Conservation (phyloP, 106 monocot genomes). For the Dendrobium chrysotoxum region DNA sequence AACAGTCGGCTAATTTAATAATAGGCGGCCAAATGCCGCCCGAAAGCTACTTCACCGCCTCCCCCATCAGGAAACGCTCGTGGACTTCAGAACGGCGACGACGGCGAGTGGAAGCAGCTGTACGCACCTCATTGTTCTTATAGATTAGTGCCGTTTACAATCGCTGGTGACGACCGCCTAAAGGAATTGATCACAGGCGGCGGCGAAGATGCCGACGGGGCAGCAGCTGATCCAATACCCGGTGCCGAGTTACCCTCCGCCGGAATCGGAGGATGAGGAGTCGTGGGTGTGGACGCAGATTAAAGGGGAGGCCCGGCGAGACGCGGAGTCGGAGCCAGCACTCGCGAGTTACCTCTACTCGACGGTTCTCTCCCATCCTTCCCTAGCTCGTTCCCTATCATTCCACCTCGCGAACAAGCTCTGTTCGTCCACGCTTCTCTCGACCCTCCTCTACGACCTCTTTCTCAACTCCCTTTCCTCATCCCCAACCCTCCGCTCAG, state of each 20-base stretch:
- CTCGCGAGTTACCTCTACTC: constrained; percentile 63
- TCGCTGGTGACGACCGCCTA: background rate
- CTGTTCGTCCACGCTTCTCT: constrained; percentile 44
- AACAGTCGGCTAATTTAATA: no score
- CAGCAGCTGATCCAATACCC: background rate
- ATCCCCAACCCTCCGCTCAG: constrained; percentile 20
- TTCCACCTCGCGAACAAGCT: constrained; percentile 67
- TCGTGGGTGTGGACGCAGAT: constrained; percentile 73
- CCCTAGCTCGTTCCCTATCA: constrained; percentile 48
- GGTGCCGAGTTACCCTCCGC: constrained; percentile 54
- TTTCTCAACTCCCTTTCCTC: constrained; percentile 33
- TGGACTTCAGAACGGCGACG: no score
- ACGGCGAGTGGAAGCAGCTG: no score
- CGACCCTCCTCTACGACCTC: constrained; percentile 49
- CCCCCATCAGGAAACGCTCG: no score
- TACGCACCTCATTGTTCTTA: no score
- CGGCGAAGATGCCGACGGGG: constrained; percentile 8
- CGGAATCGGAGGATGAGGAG: constrained; percentile 62
- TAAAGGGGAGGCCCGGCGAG: constrained; percentile 62
- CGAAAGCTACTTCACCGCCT: no score
- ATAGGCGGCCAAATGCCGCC: no score
- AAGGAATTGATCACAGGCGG: background rate
- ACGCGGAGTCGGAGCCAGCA: constrained; percentile 77
- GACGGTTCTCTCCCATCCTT: constrained; percentile 59
- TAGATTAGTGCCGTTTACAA: no score